Conservation (phyloP, 2,329 filamentous ascomycete genomes). For the Endocalyx cinctus region DNA sequence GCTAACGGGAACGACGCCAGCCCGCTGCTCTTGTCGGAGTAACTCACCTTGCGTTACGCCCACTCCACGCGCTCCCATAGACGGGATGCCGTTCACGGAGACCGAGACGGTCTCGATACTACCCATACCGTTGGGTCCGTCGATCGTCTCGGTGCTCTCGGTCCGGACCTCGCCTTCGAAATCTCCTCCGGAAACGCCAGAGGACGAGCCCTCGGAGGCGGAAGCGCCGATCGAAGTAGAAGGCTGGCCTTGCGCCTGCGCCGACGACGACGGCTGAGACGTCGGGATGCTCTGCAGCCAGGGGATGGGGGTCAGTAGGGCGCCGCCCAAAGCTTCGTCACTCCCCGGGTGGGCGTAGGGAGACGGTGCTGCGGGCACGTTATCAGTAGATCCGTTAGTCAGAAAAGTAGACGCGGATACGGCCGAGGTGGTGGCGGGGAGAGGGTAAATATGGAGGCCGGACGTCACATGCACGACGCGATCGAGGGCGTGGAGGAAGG, state of each 20-base stretch:
- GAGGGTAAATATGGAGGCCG: constrained; percentile 72
- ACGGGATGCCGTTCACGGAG: constrained; percentile 64
- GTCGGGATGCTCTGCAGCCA: constrained; percentile 65
- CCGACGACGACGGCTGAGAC: constrained; percentile 19
- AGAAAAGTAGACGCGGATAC: constrained; percentile 48
- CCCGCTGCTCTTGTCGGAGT: constrained; percentile 79
- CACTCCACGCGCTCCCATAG: constrained; percentile 41
- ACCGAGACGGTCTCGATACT: constrained; percentile 78
- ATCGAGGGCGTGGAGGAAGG: constrained; percentile 87
- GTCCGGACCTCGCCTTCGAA: constrained; percentile 61
- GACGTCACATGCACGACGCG: constrained; percentile 88
- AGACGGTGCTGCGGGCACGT: constrained; percentile 31
- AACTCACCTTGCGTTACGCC: constrained; percentile 80
- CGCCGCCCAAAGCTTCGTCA: constrained; percentile 86
- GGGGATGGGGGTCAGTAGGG: constrained; percentile 86
- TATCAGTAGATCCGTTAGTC: constrained; percentile 58
- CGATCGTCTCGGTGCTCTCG: constrained; percentile 74
- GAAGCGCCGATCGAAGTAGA: constrained; percentile 17
- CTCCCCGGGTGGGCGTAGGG: constrained; percentile 57
- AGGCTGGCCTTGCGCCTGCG: constrained; percentile 15
- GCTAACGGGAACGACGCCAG: constrained; percentile 68
- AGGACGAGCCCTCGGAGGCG: constrained; percentile 18
- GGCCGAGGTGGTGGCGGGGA: constrained; percentile 63
- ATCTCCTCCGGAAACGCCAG: constrained; percentile 29
- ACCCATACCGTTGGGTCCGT: constrained; percentile 73